These are phyloP conservation scores for Kitagawia praeruptora DNA, from an alignment of 129 eudicot species.

Conservation along the genomic window DNA sequence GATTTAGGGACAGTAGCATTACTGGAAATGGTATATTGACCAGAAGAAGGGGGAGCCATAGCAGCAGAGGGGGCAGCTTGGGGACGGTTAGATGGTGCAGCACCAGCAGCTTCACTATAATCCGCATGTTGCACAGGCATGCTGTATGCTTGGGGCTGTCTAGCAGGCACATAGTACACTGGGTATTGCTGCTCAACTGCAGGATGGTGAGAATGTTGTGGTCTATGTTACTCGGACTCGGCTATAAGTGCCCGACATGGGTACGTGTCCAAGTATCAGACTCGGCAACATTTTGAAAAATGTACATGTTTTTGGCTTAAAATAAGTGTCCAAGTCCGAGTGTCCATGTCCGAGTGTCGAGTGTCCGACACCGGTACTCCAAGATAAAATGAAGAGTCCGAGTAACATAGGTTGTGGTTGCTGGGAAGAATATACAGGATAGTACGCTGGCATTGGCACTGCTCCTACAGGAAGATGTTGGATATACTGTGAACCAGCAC, in stretches of 20 bases:
- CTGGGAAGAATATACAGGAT: conserved; percentile 67
- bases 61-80: conserved; percentile 38
- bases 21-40: conserved; percentile 33
- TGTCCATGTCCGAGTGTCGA: too few species aligned
- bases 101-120: conserved; percentile 34
- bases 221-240: too few species aligned
- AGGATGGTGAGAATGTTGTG: conserved; percentile 50
- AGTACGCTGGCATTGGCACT: conserved; percentile 50
- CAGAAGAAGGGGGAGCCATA: conserved; percentile 30
- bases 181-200: conserved; percentile 47
- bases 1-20: conserved; percentile 40
- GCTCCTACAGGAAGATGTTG: conserved; percentile 61
- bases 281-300: too few species aligned
- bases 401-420: too few species aligned
- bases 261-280: too few species aligned
- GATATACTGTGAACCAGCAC: conserved; percentile 49
- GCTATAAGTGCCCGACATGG: too few species aligned
- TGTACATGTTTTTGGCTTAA: too few species aligned
- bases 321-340: too few species aligned
- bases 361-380: too few species aligned
- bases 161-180: conserved; percentile 54
- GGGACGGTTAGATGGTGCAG: conserved; percentile 35
- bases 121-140: conserved; percentile 45
- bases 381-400: too few species aligned
- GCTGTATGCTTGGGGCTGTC: conserved; percentile 59